phyloP scores from a whole-genome alignment of 2,329 filamentous ascomycete genomes.

The Talaromyces rugulosus region DNA sequence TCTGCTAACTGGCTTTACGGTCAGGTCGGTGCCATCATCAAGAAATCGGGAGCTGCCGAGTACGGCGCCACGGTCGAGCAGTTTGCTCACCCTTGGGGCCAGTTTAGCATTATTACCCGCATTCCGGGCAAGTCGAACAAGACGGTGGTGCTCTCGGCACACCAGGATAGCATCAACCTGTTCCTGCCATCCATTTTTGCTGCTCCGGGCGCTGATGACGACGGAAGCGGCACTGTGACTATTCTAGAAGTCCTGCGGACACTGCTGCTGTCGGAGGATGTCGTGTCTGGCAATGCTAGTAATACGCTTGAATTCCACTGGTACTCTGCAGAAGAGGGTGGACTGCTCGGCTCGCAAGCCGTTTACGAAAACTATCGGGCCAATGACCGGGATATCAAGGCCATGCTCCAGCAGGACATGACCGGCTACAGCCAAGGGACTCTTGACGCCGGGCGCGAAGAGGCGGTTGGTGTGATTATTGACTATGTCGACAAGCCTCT shows the following conservation, averaged over 20 bases:
- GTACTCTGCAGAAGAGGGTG: constrained; percentile 89
- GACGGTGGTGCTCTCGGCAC: constrained; percentile 83
- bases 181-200: constrained; percentile 79
- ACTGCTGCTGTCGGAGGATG: constrained; percentile 67
- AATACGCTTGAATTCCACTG: constrained; percentile 97
- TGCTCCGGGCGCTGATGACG: constrained; percentile 92
- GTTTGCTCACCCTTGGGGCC: constrained; percentile 81
- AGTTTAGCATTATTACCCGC: constrained; percentile 85
- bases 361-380: constrained; percentile 81
- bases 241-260: constrained; percentile 88
- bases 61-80: constrained; percentile 64
- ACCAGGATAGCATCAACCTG: constrained; percentile 93
- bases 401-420: constrained; percentile 99
- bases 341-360: constrained; percentile 80
- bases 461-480: constrained; percentile 87
- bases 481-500: constrained; percentile 81
- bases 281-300: constrained; percentile 65
- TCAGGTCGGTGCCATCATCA: constrained; percentile 68
- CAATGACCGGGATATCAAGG: constrained; percentile 71
- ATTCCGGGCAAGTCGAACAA: constrained; percentile 81
- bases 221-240: constrained; percentile 87
- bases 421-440: constrained; percentile 83
- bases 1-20: constrained; percentile 83
- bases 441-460: constrained; percentile 72
- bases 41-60: constrained; percentile 64